These are phyloP conservation scores for Claviceps citrina DNA, from an alignment of 2,329 filamentous ascomycete genomes.

Conservation along the genomic window DNA sequence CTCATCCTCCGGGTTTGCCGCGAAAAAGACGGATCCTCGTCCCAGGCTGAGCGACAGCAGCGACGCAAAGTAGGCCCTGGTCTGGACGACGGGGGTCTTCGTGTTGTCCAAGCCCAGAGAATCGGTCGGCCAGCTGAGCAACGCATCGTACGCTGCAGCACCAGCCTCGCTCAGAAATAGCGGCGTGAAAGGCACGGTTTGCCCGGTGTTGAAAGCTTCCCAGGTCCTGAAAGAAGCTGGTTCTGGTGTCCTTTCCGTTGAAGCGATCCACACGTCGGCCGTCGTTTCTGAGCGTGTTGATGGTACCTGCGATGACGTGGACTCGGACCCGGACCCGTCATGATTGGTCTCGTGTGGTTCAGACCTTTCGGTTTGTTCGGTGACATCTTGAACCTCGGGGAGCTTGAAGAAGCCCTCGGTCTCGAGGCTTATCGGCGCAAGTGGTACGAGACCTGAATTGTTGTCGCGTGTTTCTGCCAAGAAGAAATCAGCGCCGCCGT, in stretches of 20 bases:
- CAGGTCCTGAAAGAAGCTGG: constrained; percentile 44
- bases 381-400: neutral
- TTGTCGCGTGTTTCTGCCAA: neutral
- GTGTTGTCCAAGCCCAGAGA: constrained; percentile 23
- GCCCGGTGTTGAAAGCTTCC: constrained; percentile 45
- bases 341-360: neutral
- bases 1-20: constrained; percentile 36
- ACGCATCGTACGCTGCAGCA: constrained; percentile 48
- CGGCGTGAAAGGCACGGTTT: constrained; percentile 22
- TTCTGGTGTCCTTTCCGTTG: constrained; percentile 16
- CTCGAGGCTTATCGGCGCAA: constrained; percentile 11
- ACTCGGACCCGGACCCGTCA: neutral
- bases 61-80: constrained; percentile 35
- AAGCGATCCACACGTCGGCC: constrained; percentile 31
- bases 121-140: constrained; percentile 29
- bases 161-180: constrained; percentile 56
- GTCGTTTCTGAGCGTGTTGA: constrained; percentile 5
- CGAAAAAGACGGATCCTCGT: constrained; percentile 56
- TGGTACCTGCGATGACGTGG: neutral
- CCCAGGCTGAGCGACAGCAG: constrained; percentile 54
- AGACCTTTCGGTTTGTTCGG: constrained; percentile 2
- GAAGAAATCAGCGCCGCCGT: neutral
- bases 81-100: constrained; percentile 29
- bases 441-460: constrained; percentile 7
- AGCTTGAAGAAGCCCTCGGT: constrained; percentile 19